Base-by-base conservation (phyloP, 345 rosid species). In the Euclidium syriacum region DNA sequence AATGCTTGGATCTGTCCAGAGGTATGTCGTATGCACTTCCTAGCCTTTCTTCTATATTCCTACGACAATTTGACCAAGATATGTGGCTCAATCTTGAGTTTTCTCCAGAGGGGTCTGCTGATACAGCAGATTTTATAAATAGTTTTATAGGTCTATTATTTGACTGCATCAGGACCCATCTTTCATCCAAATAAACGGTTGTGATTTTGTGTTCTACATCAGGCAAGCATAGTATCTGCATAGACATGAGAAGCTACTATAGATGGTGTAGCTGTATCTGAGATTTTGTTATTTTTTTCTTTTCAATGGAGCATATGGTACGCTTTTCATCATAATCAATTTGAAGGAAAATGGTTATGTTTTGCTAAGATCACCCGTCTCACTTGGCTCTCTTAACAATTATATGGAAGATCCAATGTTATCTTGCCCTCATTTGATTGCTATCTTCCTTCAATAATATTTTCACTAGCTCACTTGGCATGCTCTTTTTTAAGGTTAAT, bases 1-100 rank as follows among this genome's bases (percentile, higher is more conserved):
- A 92, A 92, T 80, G 95, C 94, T 48, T 92, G 98, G 98, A 76
- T 92, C 54, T 92, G 95, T 70, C 96, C 90, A n/a, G 98, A 92
- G 94, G 98, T 92, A 77, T 52, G 50, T 12, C 52, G 7, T 43
- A 41, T 44, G 22, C 38, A 44, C 32, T 34, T 52, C 24, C 10
- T 23, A 11, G n/a, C 11, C 23, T 25, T 48, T 46, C 34, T 33
- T 7, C 9, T 44, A 44, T 34, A 43, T 43, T 43, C 47, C 39
- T 65, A 44, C 7, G 15, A 8, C 7, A 44, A n/a, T 54, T 44
- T 58, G 22, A 61, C 33, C 25, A 10, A 47, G 29, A 22, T 5
- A 61, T 9, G 41, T 4, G 15, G 66, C 24, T 61, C 46, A 43
- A 32, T 42, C 12, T 40, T 51, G 19, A 52, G 24, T 65, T 54